Percentiles rank a stretch among this genome's conserved stretches.
phyloP scores from a whole-genome alignment of 768 basidiomycete genomes.

The Russula vinacea region DNA sequence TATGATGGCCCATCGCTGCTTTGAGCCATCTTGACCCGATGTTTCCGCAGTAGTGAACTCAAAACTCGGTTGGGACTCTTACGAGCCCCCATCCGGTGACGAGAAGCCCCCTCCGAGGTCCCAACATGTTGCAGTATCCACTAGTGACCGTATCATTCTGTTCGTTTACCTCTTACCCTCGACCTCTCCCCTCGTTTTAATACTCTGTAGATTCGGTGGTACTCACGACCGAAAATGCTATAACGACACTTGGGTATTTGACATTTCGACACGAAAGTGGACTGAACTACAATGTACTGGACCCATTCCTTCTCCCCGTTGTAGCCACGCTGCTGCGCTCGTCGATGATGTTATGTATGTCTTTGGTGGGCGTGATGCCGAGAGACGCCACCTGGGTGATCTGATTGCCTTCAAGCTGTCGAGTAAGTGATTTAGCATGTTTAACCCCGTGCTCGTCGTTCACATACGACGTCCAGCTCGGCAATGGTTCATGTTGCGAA shows the following conservation, averaged over 20 bases:
- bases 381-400: slow-evolving; percentile 92
- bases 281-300: slow-evolving; percentile 93
- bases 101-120: slow-evolving; percentile 78
- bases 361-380: slow-evolving; percentile 94
- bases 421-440: slow-evolving; percentile 54
- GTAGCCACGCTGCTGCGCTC: slow-evolving; percentile 95
- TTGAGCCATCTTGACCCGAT: slow-evolving; percentile 19
- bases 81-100: slow-evolving; percentile 52
- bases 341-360: slow-evolving; percentile 98
- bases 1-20: slow-evolving; percentile 43
- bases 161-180: slow-evolving; percentile 19
- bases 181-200: slow-evolving; percentile 7
- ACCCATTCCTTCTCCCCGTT: slow-evolving; percentile 90
- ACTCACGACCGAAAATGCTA: slow-evolving; percentile 98
- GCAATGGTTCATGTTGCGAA: slow-evolving; percentile 99
- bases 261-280: slow-evolving; percentile 77
- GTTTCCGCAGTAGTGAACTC: slow-evolving; percentile 73
- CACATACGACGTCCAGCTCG: slow-evolving; percentile 56
- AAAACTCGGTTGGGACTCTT: slow-evolving; percentile 77
- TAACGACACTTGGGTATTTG: slow-evolving; percentile 97
- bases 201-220: slow-evolving; percentile 75
- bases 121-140: slow-evolving; percentile 83
- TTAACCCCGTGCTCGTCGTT: not conserved
- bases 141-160: slow-evolving; percentile 49
- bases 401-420: slow-evolving; percentile 95